Evolutionary conservation across 257 asterid genomes (phyloP).

Genomic region (Jacaranda mimosifolia): DNA sequence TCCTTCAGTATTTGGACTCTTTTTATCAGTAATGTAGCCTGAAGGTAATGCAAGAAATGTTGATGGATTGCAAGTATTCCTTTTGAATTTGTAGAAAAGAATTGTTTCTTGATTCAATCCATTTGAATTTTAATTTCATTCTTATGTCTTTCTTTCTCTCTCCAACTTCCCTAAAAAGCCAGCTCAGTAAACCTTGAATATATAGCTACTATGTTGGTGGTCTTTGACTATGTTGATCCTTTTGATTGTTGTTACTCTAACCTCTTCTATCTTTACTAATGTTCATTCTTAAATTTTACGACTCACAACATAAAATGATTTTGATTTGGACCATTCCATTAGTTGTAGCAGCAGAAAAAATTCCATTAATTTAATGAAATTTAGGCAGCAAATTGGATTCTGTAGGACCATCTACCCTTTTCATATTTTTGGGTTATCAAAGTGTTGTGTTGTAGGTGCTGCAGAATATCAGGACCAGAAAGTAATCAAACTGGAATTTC

Average conservation of each 20-base stretch:
- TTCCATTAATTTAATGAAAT: too few relatives aligned
- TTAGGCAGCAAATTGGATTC: neutral
- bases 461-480: neutral
- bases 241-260: too few relatives aligned
- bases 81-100: conserved; percentile 14
- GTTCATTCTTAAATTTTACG: too few relatives aligned
- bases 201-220: too few relatives aligned
- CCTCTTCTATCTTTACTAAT: too few relatives aligned
- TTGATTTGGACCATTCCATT: too few relatives aligned
- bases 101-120: conserved; percentile 24
- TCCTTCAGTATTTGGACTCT: conserved; percentile 29
- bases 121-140: neutral
- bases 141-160: neutral
- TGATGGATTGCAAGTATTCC: conserved; percentile 1
- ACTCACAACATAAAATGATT: too few relatives aligned
- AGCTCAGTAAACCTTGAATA: too few relatives aligned
- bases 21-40: conserved; percentile 22
- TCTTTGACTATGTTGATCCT: too few relatives aligned
- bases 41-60: conserved; percentile 31
- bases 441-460: too few relatives aligned
- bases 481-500: neutral
- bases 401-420: neutral
- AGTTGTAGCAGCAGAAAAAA: too few relatives aligned
- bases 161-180: neutral
- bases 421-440: too few relatives aligned